These are phyloP conservation scores for Eucalyptus marginata DNA, from an alignment of 345 rosid genomes.

Conservation along the genomic window DNA sequence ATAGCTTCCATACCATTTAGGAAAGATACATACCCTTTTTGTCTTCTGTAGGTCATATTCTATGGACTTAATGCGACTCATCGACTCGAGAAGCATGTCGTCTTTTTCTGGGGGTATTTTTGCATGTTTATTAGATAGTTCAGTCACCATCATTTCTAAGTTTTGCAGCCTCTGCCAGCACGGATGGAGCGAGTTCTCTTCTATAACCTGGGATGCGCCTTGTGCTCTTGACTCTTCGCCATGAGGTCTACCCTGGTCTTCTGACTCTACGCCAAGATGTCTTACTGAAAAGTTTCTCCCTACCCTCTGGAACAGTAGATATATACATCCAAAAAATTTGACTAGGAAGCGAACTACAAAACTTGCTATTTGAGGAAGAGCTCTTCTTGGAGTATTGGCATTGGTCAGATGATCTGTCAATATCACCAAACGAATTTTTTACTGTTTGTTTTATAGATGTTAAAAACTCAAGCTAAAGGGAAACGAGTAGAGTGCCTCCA, in stretches of 20 bases:
- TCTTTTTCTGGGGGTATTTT: constrained; percentile 89
- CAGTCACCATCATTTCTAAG: constrained; percentile 63
- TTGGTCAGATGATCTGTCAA: constrained; percentile 32
- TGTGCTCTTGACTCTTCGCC: constrained; percentile 18
- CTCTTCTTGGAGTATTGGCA: constrained; percentile 9
- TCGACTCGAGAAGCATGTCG: constrained; percentile 66
- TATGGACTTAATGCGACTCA: constrained; percentile 69
- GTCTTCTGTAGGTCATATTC: constrained; percentile 89
- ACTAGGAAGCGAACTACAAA: constrained; percentile 18
- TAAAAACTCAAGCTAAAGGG: background rate
- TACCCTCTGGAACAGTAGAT: constrained; percentile 29
- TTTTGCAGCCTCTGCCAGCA: constrained; percentile 81
- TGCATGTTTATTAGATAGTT: constrained; percentile 47
- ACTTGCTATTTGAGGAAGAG: constrained; percentile 11
- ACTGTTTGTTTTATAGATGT: background rate
- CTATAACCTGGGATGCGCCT: constrained; percentile 19
- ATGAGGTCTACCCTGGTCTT: constrained; percentile 20
- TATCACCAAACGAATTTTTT: background rate
- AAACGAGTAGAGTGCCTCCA: background rate
- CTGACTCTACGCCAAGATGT: constrained; percentile 11
- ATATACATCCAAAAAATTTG: constrained; percentile 39
- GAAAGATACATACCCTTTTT: constrained; percentile 41
- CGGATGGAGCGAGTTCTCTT: constrained; percentile 44
- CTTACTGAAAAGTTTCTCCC: constrained; percentile 22
- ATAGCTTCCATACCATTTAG: background rate